Conservation (phyloP, 768 basidiomycete species). For the Rhizopogon vulgaris region DNA sequence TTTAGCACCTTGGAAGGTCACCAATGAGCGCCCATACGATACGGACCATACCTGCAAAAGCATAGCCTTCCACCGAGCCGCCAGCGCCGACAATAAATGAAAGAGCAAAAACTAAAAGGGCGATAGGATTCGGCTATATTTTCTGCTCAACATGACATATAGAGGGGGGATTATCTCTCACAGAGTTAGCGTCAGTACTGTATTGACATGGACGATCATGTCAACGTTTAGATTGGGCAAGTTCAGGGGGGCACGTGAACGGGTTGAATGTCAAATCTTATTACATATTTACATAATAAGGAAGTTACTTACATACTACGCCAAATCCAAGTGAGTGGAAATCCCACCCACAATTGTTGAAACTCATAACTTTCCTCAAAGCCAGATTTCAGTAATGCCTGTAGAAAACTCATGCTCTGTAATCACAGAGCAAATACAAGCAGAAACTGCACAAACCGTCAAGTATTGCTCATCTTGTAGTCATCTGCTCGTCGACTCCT, state of each 20-base stretch:
- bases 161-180: no score
- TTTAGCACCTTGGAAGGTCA: no score
- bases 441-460: conserved; percentile 14
- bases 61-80: background rate
- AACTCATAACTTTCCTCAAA: background rate
- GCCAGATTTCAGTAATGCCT: background rate
- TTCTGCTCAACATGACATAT: no score
- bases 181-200: no score
- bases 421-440: background rate
- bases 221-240: no score
- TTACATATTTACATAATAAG: no score
- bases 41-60: background rate
- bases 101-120: background rate
- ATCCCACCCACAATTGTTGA: no score
- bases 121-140: no score
- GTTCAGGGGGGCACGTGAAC: no score
- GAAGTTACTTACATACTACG: no score
- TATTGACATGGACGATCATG: no score
- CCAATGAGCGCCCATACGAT: background rate
- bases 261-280: no score
- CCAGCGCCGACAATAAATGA: background rate
- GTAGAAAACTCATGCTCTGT: background rate
- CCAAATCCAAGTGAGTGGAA: background rate
- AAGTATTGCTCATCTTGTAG: conserved; percentile 30
- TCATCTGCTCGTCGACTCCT: conserved; percentile 22